Base-by-base conservation (phyloP, 495 filamentous ascomycete genomes). In the Aspergillus sclerotioniger region DNA sequence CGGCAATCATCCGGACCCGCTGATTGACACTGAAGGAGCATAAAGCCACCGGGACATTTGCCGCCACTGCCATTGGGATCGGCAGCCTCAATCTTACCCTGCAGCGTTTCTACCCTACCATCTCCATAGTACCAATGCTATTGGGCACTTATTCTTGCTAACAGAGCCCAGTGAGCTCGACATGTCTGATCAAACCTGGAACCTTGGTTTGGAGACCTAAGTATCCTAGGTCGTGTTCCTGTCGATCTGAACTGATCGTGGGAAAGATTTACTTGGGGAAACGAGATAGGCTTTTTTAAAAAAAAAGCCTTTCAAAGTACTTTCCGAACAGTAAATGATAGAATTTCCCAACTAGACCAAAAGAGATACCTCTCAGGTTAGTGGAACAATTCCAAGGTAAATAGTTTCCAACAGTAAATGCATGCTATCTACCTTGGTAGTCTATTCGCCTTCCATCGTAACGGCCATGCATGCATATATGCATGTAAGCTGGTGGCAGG, bases 1-100 rank as follows among this genome's bases (percentile, higher is more conserved):
- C 17, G 31, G 13, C 9, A 16, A 15, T 28, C 47, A 16, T 28
- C 8, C 16, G 25, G 56, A 33, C 33, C 56, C 56, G 56, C 55
- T 52, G 56, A 58, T 58, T 43, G 43, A 17, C 56, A 47, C 28
- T 29, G 20, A 49, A 29, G 29, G 9, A 25, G 13, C 20, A 58
- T 33, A 32, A 39, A 46, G 41, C 25, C 39, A 51, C 48, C 55
- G 37, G 21, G 28, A 29, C 46, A 51, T 51, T 35, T 48, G 43
- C 35, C 25, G 37, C 35, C 35, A 28, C 48, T 39, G 17, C 45
- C n/a, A 51, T 35, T 50, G 52, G 31, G 57, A 60, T 60, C 57
- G 51, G 44, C 57, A 51, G 41, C 13, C 41, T 53, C 44, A 52
- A 45, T 21, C 51, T 54, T 28, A 50, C 47, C 16, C 8, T 17